Evolutionary conservation across 169 alveolate species (phyloP).

Genomic region (Plasmodium berghei): DNA sequence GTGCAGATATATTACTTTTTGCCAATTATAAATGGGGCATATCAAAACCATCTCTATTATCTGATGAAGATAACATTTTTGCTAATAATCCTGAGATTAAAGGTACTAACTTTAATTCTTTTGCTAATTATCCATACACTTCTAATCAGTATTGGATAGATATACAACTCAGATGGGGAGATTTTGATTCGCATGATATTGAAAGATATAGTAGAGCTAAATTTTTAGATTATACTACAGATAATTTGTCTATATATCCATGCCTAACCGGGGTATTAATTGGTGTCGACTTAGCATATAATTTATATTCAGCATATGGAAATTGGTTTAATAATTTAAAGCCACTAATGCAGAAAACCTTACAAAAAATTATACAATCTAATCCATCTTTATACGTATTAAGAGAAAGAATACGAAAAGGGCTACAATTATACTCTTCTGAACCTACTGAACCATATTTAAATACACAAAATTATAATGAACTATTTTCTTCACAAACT

Average conservation of each 20-base stretch:
- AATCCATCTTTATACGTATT: slow-evolving; percentile 99
- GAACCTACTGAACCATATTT: slow-evolving; percentile 99
- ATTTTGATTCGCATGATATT: slow-evolving; percentile 99
- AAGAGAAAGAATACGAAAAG: slow-evolving; percentile 99
- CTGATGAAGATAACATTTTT: slow-evolving; percentile 94
- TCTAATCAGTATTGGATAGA: slow-evolving; percentile 97
- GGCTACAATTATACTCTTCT: slow-evolving; percentile 98
- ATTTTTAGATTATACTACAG: slow-evolving; percentile 99
- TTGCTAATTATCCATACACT: slow-evolving; percentile 47
- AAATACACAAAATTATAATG: slow-evolving; percentile 98
- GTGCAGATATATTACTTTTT: slow-evolving; percentile 99
- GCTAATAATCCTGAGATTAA: slow-evolving; percentile 85
- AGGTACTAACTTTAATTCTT: slow-evolving; percentile 68
- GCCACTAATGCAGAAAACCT: slow-evolving; percentile 96
- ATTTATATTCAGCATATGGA: slow-evolving; percentile 99
- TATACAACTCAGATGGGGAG: slow-evolving; percentile 99
- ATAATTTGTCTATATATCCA: slow-evolving; percentile 98
- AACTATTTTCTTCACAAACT: slow-evolving; percentile 98
- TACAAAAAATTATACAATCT: slow-evolving; percentile 99
- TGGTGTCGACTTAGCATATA: slow-evolving; percentile 99
- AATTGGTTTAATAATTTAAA: slow-evolving; percentile 98
- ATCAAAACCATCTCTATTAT: slow-evolving; percentile 97
- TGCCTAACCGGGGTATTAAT: slow-evolving; percentile 98
- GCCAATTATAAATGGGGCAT: slow-evolving; percentile 99
- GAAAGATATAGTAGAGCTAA: slow-evolving; percentile 99